Percentiles rank a stretch among this genome's conserved stretches.
Evolutionary conservation across 2,329 filamentous ascomycete species (phyloP).

Genomic region (Fusarium dimerum): DNA sequence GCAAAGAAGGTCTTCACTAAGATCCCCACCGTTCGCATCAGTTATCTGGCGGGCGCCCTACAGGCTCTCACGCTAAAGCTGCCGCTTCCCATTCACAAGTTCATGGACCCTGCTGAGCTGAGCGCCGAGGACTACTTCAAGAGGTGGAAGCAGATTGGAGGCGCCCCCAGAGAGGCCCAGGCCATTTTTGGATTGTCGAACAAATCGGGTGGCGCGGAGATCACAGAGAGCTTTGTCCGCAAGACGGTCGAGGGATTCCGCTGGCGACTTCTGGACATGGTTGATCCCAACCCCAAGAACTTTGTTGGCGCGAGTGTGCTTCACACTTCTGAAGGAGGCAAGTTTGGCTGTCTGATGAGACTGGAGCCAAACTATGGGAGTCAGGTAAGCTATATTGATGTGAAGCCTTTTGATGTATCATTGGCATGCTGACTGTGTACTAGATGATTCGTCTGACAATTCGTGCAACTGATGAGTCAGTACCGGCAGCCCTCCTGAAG

Average conservation of each 20-base stretch:
- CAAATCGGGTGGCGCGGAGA: constrained; percentile 56
- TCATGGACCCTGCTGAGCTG: constrained; percentile 90
- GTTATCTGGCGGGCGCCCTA: constrained; percentile 89
- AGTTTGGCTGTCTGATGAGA: constrained; percentile 90
- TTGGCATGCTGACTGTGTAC: constrained; percentile 14
- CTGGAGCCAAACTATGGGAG: constrained; percentile 92
- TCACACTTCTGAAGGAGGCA: constrained; percentile 80
- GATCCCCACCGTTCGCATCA: constrained; percentile 88
- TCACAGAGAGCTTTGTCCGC: constrained; percentile 71
- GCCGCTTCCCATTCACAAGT: constrained; percentile 87
- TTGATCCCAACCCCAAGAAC: constrained; percentile 92
- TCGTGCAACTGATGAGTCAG: constrained; percentile 86
- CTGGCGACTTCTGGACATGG: constrained; percentile 81
- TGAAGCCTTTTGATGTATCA: neutral
- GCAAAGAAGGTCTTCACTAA: constrained; percentile 78
- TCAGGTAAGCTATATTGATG: constrained; percentile 65
- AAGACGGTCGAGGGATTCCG: constrained; percentile 80
- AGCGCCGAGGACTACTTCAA: constrained; percentile 96
- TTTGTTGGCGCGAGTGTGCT: constrained; percentile 87
- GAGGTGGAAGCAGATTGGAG: constrained; percentile 97
- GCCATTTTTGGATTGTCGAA: constrained; percentile 71
- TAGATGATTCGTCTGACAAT: constrained; percentile 97
- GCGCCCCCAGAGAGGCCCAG: constrained; percentile 82
- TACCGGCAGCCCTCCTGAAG: constrained; percentile 78
- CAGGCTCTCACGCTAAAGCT: constrained; percentile 91